Percentiles rank a stretch among this genome's conserved stretches.
Conservation (phyloP, 192 early-diverging fungal species). For the Backusella luteola region DNA sequence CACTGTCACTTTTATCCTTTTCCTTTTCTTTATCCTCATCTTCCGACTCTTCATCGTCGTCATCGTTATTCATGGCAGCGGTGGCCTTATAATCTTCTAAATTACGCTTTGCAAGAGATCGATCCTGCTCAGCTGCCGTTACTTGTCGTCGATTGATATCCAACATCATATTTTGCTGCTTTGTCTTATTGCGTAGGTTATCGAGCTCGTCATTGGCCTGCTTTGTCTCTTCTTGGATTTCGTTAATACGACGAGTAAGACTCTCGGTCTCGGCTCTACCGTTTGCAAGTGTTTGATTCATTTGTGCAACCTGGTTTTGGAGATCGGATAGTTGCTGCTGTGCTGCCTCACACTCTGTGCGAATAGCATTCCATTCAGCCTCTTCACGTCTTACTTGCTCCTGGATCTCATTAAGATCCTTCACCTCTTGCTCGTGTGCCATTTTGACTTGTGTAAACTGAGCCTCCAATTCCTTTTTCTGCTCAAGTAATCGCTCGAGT, state of each 20-base stretch:
- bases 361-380: constrained; percentile 41
- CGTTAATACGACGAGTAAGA: constrained; percentile 41
- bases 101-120: constrained; percentile 57
- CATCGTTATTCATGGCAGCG: constrained; percentile 9
- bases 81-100: constrained; percentile 40
- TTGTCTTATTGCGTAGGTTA: constrained; percentile 53
- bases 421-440: constrained; percentile 59
- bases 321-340: constrained; percentile 44
- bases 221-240: constrained; percentile 57
- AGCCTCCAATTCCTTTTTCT: constrained; percentile 63
- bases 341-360: constrained; percentile 50
- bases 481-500: constrained; percentile 50
- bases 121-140: constrained; percentile 56
- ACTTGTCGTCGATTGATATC: constrained; percentile 68
- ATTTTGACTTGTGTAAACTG: constrained; percentile 56
- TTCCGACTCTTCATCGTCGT: background rate
- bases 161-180: constrained; percentile 56
- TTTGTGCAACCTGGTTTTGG: constrained; percentile 49
- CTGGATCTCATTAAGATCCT: constrained; percentile 55
- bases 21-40: background rate
- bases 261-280: constrained; percentile 49
- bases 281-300: constrained; percentile 40
- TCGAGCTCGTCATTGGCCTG: constrained; percentile 52
- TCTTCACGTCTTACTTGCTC: constrained; percentile 42
- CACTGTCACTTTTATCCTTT: background rate